A percentile compares a stretch with the other conserved stretches of the same genome.
These are phyloP conservation scores for Melastoma candidum DNA, from an alignment of 441 rosid genomes.

Conservation along the genomic window DNA sequence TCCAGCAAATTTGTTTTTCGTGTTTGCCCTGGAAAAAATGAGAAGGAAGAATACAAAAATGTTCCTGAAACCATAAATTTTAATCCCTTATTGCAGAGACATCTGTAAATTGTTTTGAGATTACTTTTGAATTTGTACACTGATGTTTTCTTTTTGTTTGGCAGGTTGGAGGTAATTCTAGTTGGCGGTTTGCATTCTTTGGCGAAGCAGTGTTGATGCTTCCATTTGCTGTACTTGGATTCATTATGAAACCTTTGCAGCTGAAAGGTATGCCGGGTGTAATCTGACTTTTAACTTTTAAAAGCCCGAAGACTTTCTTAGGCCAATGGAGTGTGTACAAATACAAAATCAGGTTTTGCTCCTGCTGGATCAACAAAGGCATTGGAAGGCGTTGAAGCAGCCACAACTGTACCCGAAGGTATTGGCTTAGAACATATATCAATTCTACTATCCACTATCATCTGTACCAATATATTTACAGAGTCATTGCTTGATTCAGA, in stretches of 20 bases:
- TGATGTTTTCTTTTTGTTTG: constrained; percentile 14
- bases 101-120: not conserved
- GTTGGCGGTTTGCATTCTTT: constrained; percentile 83
- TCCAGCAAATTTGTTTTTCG: too few relatives aligned
- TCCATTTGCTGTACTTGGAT: constrained; percentile 66
- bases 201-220: constrained; percentile 86
- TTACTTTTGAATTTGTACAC: not conserved
- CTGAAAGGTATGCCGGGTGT: constrained; percentile 53
- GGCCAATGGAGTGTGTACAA: too few relatives aligned
- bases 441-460: not conserved
- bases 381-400: constrained; percentile 28
- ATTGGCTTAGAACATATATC: constrained; percentile 7
- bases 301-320: constrained; percentile 10
- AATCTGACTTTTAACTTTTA: not conserved
- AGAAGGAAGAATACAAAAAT: too few relatives aligned
- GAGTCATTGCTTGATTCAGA: too few relatives aligned
- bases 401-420: constrained; percentile 38
- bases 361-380: constrained; percentile 34
- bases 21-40: too few relatives aligned
- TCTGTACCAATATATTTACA: not conserved
- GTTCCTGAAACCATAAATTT: too few relatives aligned
- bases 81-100: too few relatives aligned
- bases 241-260: constrained; percentile 71
- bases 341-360: constrained; percentile 51
- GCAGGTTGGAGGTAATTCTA: constrained; percentile 58